phyloP scores from a whole-genome alignment of 345 rosid genomes.

The Carallia brachiata region DNA sequence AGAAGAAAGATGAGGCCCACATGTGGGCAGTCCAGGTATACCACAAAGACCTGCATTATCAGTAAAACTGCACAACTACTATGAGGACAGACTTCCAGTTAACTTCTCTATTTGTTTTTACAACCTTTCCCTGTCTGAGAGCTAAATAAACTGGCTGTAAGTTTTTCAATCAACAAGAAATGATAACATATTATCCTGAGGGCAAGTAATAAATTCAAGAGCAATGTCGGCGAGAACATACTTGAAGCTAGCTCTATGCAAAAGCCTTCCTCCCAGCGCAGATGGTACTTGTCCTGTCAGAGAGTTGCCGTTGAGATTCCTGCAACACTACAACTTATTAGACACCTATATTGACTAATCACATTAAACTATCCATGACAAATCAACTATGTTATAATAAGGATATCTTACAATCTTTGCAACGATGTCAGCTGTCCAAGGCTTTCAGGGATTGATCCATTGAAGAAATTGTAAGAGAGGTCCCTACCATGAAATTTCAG shows the following conservation, averaged over 20 bases:
- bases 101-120: too few species aligned
- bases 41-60: slow-evolving; percentile 96
- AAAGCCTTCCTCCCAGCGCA: slow-evolving; percentile 84
- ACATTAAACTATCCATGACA: background rate
- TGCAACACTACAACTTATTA: slow-evolving; percentile 31
- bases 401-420: slow-evolving; percentile 65
- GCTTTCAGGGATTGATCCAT: slow-evolving; percentile 88
- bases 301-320: slow-evolving; percentile 89
- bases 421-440: slow-evolving; percentile 75
- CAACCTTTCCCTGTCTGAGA: too few species aligned
- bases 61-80: slow-evolving; percentile 66
- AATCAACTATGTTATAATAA: background rate
- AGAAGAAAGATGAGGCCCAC: slow-evolving; percentile 75
- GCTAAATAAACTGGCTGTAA: too few species aligned
- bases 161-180: too few species aligned
- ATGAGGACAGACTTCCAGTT: slow-evolving; percentile 11
- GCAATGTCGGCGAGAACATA: slow-evolving; percentile 32
- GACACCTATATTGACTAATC: background rate
- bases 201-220: slow-evolving; percentile 2
- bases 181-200: background rate
- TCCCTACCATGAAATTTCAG: slow-evolving; percentile 50
- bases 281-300: slow-evolving; percentile 88
- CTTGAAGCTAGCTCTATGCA: slow-evolving; percentile 97
- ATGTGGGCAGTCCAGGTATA: slow-evolving; percentile 82
- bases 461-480: slow-evolving; percentile 81